Base-by-base conservation (phyloP, 2,329 filamentous ascomycete species). In the Acephala macrosclerotiorum region DNA sequence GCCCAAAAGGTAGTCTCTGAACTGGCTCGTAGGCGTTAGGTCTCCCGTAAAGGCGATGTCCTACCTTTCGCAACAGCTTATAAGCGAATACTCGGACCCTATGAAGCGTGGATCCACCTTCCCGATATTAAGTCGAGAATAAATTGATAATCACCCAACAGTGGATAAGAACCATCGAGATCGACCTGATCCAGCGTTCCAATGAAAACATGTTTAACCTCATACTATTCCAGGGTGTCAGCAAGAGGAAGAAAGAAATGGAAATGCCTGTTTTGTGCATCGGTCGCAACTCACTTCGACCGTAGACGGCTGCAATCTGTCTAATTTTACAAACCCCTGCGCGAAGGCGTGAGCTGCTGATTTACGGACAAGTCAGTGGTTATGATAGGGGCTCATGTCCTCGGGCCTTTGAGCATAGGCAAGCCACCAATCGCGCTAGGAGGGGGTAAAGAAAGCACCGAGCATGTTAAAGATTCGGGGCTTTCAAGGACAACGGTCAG, bases 101-200 rank as follows among this genome's bases (percentile, higher is more conserved):
- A 49, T 49, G 22, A 49, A 49, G 7, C 45, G 45, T 12, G 45
- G 45, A 49, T 49, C 45, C 45, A 49, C 45, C 45, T 49, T 49
- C 45, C 22, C 45, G 20, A 49, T 49, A 49, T 22, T 22, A 49
- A 49, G 45, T 49, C 45, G 45, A 22, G 45, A 49, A 49, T 49
- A n/a, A n/a, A n/a, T n/a, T n/a, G n/a, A n/a, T n/a, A 18, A 12
- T 49, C 45, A 25, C 45, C 45, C 20, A 49, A 22, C 22, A 49
- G 45, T 18, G 18, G 20, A 49, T 49, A 49, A 49, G 45, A 49
- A 49, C 45, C 45, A 12, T 49, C 45, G 20, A 25, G 7, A 49
- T 49, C 45, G 18, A 49, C 22, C 3, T 8, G 12, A 49, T 22
- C 18, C 45, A 49, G 45, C 45, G 20, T 22, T 49, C 45, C 45